phyloP scores from a whole-genome alignment of 345 rosid species.

The Microthlaspi erraticum region DNA sequence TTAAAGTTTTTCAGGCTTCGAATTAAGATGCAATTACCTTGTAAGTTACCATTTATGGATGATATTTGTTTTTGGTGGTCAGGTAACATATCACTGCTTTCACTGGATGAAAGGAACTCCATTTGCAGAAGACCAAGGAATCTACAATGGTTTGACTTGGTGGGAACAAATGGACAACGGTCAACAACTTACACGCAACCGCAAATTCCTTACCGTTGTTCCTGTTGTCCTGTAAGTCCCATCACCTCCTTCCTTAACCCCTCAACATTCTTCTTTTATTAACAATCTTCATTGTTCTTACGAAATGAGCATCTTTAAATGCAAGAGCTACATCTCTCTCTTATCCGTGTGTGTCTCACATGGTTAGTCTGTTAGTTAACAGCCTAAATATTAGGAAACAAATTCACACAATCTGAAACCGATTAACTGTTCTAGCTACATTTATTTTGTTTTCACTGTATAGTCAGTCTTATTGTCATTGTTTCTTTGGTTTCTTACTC shows the following conservation, averaged over 20 bases:
- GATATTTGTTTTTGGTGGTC: constrained; percentile 32
- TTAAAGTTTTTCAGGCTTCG: neutral
- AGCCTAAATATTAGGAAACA: neutral
- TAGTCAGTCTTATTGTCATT: neutral
- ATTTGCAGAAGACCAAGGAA: constrained; percentile 96
- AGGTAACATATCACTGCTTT: constrained; percentile 94
- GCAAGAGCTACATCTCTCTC: constrained; percentile 14
- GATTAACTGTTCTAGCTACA: too few relatives aligned
- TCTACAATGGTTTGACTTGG: constrained; percentile 93
- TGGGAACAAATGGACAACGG: constrained; percentile 99
- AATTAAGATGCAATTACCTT: constrained; percentile 3
- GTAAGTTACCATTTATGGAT: neutral
- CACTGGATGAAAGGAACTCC: constrained; percentile 99
- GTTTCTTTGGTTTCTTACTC: neutral
- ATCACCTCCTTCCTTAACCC: neutral
- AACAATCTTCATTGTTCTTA: neutral
- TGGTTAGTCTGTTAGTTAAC: too few relatives aligned
- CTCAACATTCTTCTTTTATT: neutral
- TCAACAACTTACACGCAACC: constrained; percentile 91
- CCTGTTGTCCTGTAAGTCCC: constrained; percentile 89
- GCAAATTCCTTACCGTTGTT: constrained; percentile 90
- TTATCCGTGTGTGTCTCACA: neutral
- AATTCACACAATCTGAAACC: neutral
- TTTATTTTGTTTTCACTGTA: too few relatives aligned
- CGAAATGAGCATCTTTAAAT: neutral